A percentile compares a stretch with the other conserved stretches of the same genome.
Evolutionary conservation across 2,329 filamentous ascomycete species (phyloP).

Genomic region (Colletotrichum navitas): DNA sequence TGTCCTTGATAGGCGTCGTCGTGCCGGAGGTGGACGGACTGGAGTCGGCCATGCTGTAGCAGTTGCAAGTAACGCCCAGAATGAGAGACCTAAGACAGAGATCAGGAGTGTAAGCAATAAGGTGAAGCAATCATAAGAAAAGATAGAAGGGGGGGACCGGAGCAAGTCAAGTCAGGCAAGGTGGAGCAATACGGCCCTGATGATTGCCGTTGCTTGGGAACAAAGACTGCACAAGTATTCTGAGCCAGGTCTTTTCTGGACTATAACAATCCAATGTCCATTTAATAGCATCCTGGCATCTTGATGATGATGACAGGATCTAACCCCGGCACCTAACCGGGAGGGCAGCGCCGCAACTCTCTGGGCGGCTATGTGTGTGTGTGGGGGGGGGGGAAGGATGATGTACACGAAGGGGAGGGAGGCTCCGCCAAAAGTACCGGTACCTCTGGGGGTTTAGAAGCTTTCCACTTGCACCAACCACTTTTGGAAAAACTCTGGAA

Average conservation of each 20-base stretch:
- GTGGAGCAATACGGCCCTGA: conserved; percentile 6
- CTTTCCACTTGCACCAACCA: conserved; percentile 8
- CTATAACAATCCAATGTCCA: neutral
- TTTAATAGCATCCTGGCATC: conserved; percentile 11
- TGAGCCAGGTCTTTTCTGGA: neutral
- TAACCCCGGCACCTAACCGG: neutral
- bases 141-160: neutral
- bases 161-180: neutral
- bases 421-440: conserved; percentile 34
- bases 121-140: neutral
- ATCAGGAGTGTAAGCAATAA: neutral
- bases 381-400: neutral
- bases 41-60: conserved; percentile 20
- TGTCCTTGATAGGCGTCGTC: conserved; percentile 23
- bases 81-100: neutral
- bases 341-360: conserved; percentile 12
- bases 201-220: conserved; percentile 1
- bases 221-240: neutral
- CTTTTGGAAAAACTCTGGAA: conserved; percentile 26
- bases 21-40: conserved; percentile 28
- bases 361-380: conserved; percentile 16
- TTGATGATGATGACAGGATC: neutral
- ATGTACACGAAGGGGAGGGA: neutral
- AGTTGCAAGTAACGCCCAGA: neutral
- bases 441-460: conserved; percentile 8